Conservation (phyloP, 768 basidiomycete species). For the Trichaptum fuscoviolaceum region DNA sequence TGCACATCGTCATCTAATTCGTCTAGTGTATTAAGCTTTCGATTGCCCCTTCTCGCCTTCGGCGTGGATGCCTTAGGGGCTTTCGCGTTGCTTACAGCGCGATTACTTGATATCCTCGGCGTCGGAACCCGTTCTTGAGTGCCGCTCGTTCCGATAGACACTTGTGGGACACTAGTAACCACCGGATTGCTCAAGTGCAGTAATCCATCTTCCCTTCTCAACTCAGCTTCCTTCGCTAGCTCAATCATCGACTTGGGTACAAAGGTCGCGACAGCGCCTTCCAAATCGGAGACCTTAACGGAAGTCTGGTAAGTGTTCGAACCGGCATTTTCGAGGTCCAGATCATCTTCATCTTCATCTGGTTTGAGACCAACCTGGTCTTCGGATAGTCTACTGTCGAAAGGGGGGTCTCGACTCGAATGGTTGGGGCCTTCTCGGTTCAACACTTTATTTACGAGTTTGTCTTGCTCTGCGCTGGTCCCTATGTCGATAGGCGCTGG, state of each 20-base stretch:
- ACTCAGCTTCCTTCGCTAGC: neutral
- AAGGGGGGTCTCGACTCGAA: neutral
- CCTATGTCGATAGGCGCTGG: neutral
- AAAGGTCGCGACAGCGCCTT: neutral
- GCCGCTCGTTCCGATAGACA: neutral
- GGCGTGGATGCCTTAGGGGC: neutral
- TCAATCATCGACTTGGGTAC: neutral
- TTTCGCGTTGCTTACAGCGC: neutral
- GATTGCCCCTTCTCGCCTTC: neutral
- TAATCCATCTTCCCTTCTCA: neutral
- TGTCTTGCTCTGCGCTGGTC: constrained; percentile 7
- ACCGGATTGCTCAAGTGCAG: neutral
- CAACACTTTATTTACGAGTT: constrained; percentile 8
- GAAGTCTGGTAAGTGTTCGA: constrained; percentile 15
- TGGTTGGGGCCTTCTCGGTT: neutral
- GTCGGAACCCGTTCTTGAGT: neutral
- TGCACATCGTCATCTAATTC: neutral
- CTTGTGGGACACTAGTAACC: neutral
- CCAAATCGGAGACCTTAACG: neutral
- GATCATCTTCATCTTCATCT: constrained; percentile 19
- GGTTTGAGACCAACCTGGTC: constrained; percentile 17
- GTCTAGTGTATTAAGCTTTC: neutral
- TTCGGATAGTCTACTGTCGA: neutral
- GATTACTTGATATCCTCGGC: neutral
- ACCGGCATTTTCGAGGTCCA: constrained; percentile 16